A percentile compares a stretch with the other conserved stretches of the same genome.
These are phyloP conservation scores for Penicillium psychrofluorescens DNA, from an alignment of 495 filamentous ascomycete species.

Conservation along the genomic window DNA sequence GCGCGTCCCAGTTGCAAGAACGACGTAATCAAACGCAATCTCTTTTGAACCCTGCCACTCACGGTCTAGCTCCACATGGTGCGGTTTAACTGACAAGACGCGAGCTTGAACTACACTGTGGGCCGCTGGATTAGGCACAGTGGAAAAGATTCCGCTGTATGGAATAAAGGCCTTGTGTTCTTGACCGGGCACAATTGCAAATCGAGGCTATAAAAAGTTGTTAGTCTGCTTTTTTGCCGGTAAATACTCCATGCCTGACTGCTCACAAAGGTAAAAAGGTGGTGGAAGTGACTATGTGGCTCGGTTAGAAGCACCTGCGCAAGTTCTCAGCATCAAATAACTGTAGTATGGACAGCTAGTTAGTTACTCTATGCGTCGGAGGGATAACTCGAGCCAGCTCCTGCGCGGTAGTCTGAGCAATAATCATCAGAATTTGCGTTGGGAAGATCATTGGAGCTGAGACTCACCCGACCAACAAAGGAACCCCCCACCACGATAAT, in stretches of 20 bases:
- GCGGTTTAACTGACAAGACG: constrained; percentile 30
- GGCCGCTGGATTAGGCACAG: constrained; percentile 17
- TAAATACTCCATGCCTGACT: background rate
- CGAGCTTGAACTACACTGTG: constrained; percentile 37
- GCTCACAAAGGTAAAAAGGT: constrained; percentile 47
- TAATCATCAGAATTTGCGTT: background rate
- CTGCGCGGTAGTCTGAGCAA: constrained; percentile 26
- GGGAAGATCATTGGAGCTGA: background rate
- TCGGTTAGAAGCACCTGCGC: constrained; percentile 40
- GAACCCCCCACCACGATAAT: constrained; percentile 37
- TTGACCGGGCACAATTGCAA: constrained; percentile 38
- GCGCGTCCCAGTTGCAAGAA: constrained; percentile 41
- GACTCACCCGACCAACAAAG: constrained; percentile 31
- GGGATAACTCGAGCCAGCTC: constrained; percentile 32
- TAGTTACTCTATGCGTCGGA: constrained; percentile 23
- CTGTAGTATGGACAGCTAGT: background rate
- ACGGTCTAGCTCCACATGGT: constrained; percentile 36
- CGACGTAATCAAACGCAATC: constrained; percentile 40
- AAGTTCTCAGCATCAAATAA: background rate
- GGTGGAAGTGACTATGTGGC: constrained; percentile 47
- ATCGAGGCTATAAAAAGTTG: constrained; percentile 32
- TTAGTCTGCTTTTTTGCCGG: background rate
- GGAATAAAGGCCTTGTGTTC: constrained; percentile 54
- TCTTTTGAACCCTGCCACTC: constrained; percentile 36
- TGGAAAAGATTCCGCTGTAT: constrained; percentile 33